These are phyloP conservation scores for Gracilaria gracilis DNA, from an alignment of 23 red algal species.

Conservation along the genomic window DNA sequence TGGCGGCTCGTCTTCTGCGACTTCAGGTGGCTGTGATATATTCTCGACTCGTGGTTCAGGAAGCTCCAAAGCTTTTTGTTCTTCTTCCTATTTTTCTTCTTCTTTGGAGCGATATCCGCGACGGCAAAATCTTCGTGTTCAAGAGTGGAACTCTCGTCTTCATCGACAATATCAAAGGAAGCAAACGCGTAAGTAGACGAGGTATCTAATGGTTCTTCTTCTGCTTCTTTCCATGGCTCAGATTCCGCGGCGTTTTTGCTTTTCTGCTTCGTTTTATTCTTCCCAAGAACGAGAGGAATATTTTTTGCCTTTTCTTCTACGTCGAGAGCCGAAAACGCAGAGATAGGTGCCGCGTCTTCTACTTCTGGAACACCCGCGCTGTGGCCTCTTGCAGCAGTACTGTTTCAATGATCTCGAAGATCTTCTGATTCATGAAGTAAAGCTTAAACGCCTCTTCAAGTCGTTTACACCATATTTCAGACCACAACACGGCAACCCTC, in stretches of 20 bases:
- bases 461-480: slow-evolving; percentile 95
- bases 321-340: slow-evolving; percentile 9
- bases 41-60: slow-evolving; percentile 16
- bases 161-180: background rate
- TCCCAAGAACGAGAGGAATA: slow-evolving; percentile 53
- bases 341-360: background rate
- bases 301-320: background rate
- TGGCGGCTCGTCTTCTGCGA: background rate
- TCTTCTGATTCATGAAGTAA: slow-evolving; percentile 93
- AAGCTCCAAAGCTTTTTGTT: slow-evolving; percentile 50
- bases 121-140: slow-evolving; percentile 1
- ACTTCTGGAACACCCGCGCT: background rate
- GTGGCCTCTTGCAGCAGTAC: slow-evolving; percentile 35
- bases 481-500: slow-evolving; percentile 90
- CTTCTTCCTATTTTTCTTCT: slow-evolving; percentile 57
- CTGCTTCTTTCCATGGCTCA: background rate
- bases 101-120: slow-evolving; percentile 1
- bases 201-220: background rate
- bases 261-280: slow-evolving; percentile 81
- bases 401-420: slow-evolving; percentile 88
- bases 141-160: background rate
- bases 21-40: background rate
- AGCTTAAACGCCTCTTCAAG: slow-evolving; percentile 96
- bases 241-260: slow-evolving; percentile 34
- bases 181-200: slow-evolving; percentile 29